Evolutionary conservation across 148 eudicot genomes (phyloP).

Genomic region (Diospyros kaki): DNA sequence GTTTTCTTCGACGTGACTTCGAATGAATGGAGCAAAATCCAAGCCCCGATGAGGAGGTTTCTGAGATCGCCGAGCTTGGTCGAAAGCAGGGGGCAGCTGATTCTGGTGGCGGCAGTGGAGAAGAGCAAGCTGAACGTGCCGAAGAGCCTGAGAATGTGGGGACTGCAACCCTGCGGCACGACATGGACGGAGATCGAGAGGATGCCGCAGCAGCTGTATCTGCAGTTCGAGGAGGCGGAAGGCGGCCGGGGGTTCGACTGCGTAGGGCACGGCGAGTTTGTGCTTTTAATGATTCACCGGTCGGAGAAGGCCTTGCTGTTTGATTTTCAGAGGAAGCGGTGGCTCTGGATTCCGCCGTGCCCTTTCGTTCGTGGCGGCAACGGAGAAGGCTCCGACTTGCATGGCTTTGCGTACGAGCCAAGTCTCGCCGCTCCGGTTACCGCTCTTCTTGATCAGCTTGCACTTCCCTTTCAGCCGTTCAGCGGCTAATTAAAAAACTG

Average conservation of each 20-base stretch:
- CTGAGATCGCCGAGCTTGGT: slow-evolving; percentile 73
- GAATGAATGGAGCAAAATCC: slow-evolving; percentile 74
- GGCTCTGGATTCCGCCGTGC: slow-evolving; percentile 80
- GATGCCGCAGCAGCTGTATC: slow-evolving; percentile 82
- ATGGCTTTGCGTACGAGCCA: slow-evolving; percentile 81
- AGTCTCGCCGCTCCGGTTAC: slow-evolving; percentile 75
- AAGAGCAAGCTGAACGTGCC: slow-evolving; percentile 94
- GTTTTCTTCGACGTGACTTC: slow-evolving; percentile 44
- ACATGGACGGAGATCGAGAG: slow-evolving; percentile 87
- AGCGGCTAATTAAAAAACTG: slow-evolving; percentile 3
- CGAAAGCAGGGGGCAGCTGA: slow-evolving; percentile 42
- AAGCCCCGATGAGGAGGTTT: slow-evolving; percentile 90
- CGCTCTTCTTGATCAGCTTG: slow-evolving; percentile 64
- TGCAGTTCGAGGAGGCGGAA: slow-evolving; percentile 65
- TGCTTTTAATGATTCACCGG: slow-evolving; percentile 48
- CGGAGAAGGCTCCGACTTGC: slow-evolving; percentile 39
- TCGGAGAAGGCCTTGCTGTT: slow-evolving; percentile 61
- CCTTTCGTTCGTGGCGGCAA: slow-evolving; percentile 20
- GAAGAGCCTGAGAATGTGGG: slow-evolving; percentile 71
- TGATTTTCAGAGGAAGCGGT: slow-evolving; percentile 51
- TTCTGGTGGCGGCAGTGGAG: slow-evolving; percentile 74
- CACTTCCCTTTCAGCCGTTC: slow-evolving; percentile 44
- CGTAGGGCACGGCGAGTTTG: slow-evolving; percentile 73
- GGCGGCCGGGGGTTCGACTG: slow-evolving; percentile 66
- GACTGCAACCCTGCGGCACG: slow-evolving; percentile 57